Evolutionary conservation across 2,329 filamentous ascomycete genomes (phyloP).

Genomic region (Trichoderma koningii): DNA sequence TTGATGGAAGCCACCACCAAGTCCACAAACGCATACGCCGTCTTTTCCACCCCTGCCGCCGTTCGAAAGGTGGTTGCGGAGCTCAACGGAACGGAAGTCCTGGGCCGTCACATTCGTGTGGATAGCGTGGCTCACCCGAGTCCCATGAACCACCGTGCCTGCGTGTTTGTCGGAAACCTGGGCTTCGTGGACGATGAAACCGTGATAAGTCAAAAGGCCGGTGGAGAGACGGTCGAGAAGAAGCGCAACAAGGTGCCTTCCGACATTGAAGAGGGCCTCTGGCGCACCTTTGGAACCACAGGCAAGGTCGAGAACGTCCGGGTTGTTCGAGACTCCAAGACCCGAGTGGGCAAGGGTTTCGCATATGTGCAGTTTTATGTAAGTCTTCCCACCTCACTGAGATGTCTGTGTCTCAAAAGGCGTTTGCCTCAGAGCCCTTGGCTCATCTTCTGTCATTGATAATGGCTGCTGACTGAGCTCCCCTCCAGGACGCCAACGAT

Average conservation of each 20-base stretch:
- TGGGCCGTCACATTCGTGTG: constrained; percentile 86
- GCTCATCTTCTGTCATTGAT: background rate
- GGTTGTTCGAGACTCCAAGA: constrained; percentile 84
- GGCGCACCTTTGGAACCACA: constrained; percentile 72
- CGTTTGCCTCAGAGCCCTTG: background rate
- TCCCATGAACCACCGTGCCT: constrained; percentile 79
- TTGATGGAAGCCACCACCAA: constrained; percentile 90
- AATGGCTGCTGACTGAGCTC: constrained; percentile 11
- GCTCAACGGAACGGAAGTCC: constrained; percentile 80
- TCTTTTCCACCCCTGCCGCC: constrained; percentile 75
- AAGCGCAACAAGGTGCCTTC: constrained; percentile 74
- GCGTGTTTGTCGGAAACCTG: constrained; percentile 94
- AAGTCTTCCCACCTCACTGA: constrained; percentile 35
- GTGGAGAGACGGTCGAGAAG: constrained; percentile 68
- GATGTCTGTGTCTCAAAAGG: background rate
- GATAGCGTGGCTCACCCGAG: constrained; percentile 89
- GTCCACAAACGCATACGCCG: constrained; percentile 90
- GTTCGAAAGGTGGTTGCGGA: constrained; percentile 74
- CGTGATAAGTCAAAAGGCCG: constrained; percentile 64
- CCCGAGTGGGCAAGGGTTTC: constrained; percentile 92
- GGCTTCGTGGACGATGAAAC: constrained; percentile 94
- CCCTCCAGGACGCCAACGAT: constrained; percentile 68
- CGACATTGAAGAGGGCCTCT: constrained; percentile 90
- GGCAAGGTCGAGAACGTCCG: constrained; percentile 91
- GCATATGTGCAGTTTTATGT: constrained; percentile 95